A percentile compares a stretch with the other conserved stretches of the same genome.
Evolutionary conservation across 495 filamentous ascomycete species (phyloP).

Genomic region (Neurospora sp.): DNA sequence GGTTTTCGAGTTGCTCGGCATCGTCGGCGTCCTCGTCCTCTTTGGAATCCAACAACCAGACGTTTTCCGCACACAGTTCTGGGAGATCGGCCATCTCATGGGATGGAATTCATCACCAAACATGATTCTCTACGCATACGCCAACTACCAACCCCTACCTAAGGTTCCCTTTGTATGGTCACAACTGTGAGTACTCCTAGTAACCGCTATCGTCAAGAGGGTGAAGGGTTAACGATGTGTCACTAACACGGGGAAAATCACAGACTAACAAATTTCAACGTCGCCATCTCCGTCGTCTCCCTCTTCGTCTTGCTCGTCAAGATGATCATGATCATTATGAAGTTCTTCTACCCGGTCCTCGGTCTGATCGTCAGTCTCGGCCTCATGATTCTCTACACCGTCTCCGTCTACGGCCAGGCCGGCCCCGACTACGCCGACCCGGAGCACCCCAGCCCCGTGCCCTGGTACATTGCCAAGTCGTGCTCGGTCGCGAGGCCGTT

Average conservation of each 20-base stretch:
- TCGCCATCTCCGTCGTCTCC: conserved; percentile 69
- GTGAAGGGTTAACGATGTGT: no score
- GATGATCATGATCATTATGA: conserved; percentile 57
- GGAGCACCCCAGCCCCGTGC: conserved; percentile 50
- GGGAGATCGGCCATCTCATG: conserved; percentile 69
- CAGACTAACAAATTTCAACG: conserved; percentile 73
- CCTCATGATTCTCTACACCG: conserved; percentile 54
- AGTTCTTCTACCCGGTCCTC: conserved; percentile 62
- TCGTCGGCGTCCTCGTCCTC: conserved; percentile 62
- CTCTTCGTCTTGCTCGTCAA: conserved; percentile 59
- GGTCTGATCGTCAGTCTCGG: conserved; percentile 47
- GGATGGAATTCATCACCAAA: conserved; percentile 76
- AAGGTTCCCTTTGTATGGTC: conserved; percentile 73
- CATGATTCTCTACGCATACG: conserved; percentile 61
- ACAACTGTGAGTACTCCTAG: conserved; percentile 50
- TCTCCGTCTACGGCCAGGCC: conserved; percentile 62
- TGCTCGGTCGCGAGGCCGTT: conserved; percentile 54
- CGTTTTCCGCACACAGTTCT: conserved; percentile 67
- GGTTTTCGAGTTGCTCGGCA: conserved; percentile 56
- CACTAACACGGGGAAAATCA: conserved; percentile 5
- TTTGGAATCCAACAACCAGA: conserved; percentile 76
- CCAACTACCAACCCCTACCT: conserved; percentile 59
- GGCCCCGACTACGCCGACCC: conserved; percentile 74
- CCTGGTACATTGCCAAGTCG: conserved; percentile 78
- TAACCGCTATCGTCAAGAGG: background rate